phyloP scores from a whole-genome alignment of 2,329 filamentous ascomycete genomes.

The Fusarium nelsonii region DNA sequence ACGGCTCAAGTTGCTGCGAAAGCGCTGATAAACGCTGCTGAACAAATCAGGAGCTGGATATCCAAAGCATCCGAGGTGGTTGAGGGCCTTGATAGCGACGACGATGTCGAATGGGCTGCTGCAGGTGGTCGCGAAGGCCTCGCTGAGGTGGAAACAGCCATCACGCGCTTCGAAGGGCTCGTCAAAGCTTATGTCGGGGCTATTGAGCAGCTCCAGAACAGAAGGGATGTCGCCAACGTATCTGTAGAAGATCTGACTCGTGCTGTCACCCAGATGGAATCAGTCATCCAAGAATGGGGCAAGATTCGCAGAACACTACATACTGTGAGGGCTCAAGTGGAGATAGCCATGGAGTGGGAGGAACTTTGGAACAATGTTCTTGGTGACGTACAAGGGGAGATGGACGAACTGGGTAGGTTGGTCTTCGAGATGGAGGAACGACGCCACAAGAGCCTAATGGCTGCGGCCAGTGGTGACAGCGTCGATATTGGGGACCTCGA shows the following conservation, averaged over 20 bases:
- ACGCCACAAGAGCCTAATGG: slow-evolving; percentile 81
- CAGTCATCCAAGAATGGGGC: slow-evolving; percentile 85
- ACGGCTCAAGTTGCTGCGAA: slow-evolving; percentile 86
- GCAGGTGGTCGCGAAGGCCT: slow-evolving; percentile 85
- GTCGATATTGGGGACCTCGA: slow-evolving; percentile 89
- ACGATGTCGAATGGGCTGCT: slow-evolving; percentile 98
- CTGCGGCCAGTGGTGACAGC: slow-evolving; percentile 70
- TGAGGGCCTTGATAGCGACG: slow-evolving; percentile 88
- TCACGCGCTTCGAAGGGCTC: slow-evolving; percentile 85
- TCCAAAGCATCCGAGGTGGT: slow-evolving; percentile 91
- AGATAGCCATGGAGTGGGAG: slow-evolving; percentile 99
- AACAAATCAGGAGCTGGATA: slow-evolving; percentile 96
- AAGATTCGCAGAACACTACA: slow-evolving; percentile 83
- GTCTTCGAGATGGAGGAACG: slow-evolving; percentile 99
- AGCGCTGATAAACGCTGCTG: slow-evolving; percentile 86
- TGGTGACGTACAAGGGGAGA: slow-evolving; percentile 91
- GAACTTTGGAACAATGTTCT: slow-evolving; percentile 95
- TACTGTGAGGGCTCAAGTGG: slow-evolving; percentile 88
- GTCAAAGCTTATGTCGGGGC: slow-evolving; percentile 93
- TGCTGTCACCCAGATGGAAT: slow-evolving; percentile 90
- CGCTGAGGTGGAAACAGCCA: slow-evolving; percentile 78
- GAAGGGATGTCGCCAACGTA: slow-evolving; percentile 79
- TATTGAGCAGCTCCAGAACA: slow-evolving; percentile 90
- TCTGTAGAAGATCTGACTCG: slow-evolving; percentile 76
- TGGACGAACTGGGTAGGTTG: slow-evolving; percentile 79